Percentiles rank a stretch among this genome's conserved stretches.
These are phyloP conservation scores for Rhodocollybia butyracea DNA, from an alignment of 768 basidiomycete species.

Conservation along the genomic window DNA sequence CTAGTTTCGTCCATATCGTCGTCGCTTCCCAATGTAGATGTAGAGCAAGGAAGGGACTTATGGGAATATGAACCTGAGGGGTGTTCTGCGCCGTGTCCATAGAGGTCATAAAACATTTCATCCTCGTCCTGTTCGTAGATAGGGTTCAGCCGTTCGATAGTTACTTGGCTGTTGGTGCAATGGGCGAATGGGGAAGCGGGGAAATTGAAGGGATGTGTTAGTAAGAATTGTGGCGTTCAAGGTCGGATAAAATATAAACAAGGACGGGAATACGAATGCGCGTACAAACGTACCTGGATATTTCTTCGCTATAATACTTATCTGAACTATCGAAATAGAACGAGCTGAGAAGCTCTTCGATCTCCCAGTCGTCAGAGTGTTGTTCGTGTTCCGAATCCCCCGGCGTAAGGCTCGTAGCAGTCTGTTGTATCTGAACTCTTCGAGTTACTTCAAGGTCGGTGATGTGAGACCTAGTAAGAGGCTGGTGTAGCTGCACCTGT, in stretches of 20 bases:
- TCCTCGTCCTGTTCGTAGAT: conserved; percentile 3
- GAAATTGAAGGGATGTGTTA: neutral
- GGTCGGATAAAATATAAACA: neutral
- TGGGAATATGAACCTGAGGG: neutral
- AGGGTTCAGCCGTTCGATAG: neutral
- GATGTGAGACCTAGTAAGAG: too few relatives aligned
- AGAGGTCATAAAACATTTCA: conserved; percentile 2
- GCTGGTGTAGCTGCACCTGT: too few relatives aligned
- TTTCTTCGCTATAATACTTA: neutral
- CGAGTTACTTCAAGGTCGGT: too few relatives aligned
- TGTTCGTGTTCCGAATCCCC: too few relatives aligned
- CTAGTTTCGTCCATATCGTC: neutral
- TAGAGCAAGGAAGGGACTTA: neutral
- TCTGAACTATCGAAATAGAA: conserved; percentile 5
- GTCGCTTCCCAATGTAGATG: neutral
- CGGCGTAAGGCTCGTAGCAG: too few relatives aligned
- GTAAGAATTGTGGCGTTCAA: too few relatives aligned
- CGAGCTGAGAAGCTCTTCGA: conserved; percentile 6
- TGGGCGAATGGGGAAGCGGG: neutral
- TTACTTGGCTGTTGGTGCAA: too few relatives aligned
- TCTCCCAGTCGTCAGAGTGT: conserved; percentile 3
- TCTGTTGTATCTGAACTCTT: too few relatives aligned
- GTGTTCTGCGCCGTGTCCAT: neutral
- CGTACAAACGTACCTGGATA: neutral
- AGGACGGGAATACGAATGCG: neutral